These are phyloP conservation scores for Melampsora americana DNA, from an alignment of 1,284 basidiomycete genomes.

Conservation along the genomic window DNA sequence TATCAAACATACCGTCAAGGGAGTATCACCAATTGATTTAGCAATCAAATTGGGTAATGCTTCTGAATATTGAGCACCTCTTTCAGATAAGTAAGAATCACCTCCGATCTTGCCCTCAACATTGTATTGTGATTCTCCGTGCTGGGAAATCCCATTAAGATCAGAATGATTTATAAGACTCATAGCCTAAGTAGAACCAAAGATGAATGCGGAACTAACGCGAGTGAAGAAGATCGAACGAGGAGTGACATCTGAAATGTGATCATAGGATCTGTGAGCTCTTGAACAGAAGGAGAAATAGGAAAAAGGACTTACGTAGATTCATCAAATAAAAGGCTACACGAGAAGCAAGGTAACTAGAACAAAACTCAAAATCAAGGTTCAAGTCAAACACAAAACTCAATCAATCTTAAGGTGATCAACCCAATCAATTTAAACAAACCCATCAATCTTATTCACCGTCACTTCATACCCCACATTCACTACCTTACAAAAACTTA, in stretches of 20 bases:
- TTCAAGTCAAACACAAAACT: neutral
- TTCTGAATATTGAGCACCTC: slow-evolving; percentile 78
- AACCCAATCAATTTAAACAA: slow-evolving; percentile 58
- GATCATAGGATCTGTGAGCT: neutral
- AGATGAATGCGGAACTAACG: slow-evolving; percentile 58
- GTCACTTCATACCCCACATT: slow-evolving; percentile 41
- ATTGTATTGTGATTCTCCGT: slow-evolving; percentile 97
- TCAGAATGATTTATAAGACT: neutral
- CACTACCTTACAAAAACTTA: slow-evolving; percentile 41
- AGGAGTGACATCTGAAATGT: slow-evolving; percentile 80
- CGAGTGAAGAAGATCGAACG: slow-evolving; percentile 94
- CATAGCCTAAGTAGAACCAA: neutral
- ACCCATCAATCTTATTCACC: slow-evolving; percentile 39
- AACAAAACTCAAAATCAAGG: neutral
- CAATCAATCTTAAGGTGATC: slow-evolving; percentile 53
- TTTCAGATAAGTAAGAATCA: slow-evolving; percentile 78
- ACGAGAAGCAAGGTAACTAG: slow-evolving; percentile 58
- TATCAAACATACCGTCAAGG: slow-evolving; percentile 63
- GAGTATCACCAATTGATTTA: slow-evolving; percentile 84
- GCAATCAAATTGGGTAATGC: slow-evolving; percentile 83
- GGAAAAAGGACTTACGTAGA: slow-evolving; percentile 45
- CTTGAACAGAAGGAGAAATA: neutral
- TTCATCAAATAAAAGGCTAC: slow-evolving; percentile 99
- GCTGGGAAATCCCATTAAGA: slow-evolving; percentile 59
- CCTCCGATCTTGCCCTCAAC: slow-evolving; percentile 96